A percentile compares a stretch with the other conserved stretches of the same genome.
These are phyloP conservation scores for Anthracocystis walkeri DNA, from an alignment of 1,284 basidiomycete species.

Conservation along the genomic window DNA sequence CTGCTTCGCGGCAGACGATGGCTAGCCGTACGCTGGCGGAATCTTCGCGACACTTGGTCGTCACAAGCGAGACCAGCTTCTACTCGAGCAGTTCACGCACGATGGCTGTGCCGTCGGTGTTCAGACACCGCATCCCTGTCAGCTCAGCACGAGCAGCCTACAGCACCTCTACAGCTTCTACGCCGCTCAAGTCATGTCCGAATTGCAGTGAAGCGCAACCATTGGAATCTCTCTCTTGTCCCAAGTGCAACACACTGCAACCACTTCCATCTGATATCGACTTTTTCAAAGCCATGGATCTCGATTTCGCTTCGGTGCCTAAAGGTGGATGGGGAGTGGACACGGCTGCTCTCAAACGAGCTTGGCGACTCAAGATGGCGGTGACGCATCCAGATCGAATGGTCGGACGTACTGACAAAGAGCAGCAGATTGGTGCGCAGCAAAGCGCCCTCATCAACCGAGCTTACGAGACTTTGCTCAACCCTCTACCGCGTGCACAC, in stretches of 20 bases:
- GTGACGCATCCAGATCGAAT: conserved; percentile 66
- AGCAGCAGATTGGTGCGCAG: conserved; percentile 62
- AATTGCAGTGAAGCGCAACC: conserved; percentile 42
- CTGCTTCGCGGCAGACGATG: background rate
- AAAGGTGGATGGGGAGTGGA: conserved; percentile 61
- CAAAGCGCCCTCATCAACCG: conserved; percentile 66
- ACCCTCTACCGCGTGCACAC: conserved; percentile 60
- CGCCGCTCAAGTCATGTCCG: conserved; percentile 42
- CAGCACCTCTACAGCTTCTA: conserved; percentile 14
- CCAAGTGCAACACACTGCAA: conserved; percentile 55
- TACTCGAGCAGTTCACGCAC: background rate
- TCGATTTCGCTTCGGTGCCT: conserved; percentile 41
- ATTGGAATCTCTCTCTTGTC: conserved; percentile 48
- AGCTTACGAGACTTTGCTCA: conserved; percentile 64
- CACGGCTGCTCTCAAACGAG: conserved; percentile 49
- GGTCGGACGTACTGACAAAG: conserved; percentile 53
- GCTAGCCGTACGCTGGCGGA: conserved; percentile 3
- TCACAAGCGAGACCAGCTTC: background rate
- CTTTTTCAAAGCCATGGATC: conserved; percentile 60
- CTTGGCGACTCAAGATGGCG: conserved; percentile 63
- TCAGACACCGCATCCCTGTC: background rate
- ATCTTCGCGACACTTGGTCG: background rate
- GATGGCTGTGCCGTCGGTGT: background rate
- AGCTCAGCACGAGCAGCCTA: background rate
- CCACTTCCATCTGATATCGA: conserved; percentile 56